phyloP scores from a whole-genome alignment of 1,139 yeast genomes.

The Taiozyma sp. region DNA sequence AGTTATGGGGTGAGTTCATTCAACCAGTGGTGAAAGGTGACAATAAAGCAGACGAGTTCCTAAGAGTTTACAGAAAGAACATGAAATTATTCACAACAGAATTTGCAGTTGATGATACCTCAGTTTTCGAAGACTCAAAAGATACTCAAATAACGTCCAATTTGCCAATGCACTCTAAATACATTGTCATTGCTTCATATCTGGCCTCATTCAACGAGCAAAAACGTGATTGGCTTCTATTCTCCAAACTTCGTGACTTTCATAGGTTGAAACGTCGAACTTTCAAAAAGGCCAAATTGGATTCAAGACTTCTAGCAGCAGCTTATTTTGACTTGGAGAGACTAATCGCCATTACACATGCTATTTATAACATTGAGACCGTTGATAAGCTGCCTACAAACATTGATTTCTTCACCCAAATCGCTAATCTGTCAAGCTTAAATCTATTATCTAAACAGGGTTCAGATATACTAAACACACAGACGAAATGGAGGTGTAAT shows the following conservation, averaged over 20 bases:
- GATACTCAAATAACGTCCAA: conserved; percentile 30
- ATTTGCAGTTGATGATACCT: conserved; percentile 14
- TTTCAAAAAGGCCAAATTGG: conserved; percentile 39
- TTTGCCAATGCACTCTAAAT: conserved; percentile 54
- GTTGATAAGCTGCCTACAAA: conserved; percentile 31
- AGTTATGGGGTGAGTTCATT: conserved; percentile 50
- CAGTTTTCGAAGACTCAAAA: conserved; percentile 2
- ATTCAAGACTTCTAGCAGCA: conserved; percentile 52
- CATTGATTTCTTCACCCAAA: conserved; percentile 50
- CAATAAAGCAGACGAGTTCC: conserved; percentile 35
- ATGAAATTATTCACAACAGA: conserved; percentile 32
- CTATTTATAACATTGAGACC: conserved; percentile 37
- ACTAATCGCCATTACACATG: conserved; percentile 59
- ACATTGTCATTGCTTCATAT: conserved; percentile 61
- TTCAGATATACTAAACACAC: conserved; percentile 52
- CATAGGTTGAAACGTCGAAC: conserved; percentile 34
- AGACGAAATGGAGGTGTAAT: conserved; percentile 62
- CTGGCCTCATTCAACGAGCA: conserved; percentile 66
- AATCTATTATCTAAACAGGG: conserved; percentile 42
- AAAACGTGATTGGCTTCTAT: conserved; percentile 52
- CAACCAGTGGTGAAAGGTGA: conserved; percentile 36
- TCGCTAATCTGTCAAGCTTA: conserved; percentile 55
- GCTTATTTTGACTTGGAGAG: conserved; percentile 65
- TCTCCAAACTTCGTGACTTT: conserved; percentile 54
- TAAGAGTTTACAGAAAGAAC: conserved; percentile 43